Conservation (phyloP, 2,329 filamentous ascomycete genomes). For the Nakataea oryzae region DNA sequence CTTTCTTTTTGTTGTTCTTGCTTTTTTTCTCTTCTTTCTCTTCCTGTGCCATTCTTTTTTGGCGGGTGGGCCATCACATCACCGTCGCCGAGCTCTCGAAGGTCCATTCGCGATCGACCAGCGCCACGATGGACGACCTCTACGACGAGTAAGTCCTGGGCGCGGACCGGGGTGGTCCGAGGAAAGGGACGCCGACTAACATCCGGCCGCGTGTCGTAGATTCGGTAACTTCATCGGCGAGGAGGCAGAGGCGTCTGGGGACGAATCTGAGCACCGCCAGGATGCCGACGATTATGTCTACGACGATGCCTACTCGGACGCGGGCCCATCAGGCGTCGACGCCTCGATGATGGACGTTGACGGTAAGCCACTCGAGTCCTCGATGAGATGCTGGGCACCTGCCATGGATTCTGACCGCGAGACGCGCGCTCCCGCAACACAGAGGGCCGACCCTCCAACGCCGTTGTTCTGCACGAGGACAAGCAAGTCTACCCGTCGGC, state of each 20-base stretch:
- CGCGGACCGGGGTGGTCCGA: background rate
- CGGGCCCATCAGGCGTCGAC: conserved; percentile 52
- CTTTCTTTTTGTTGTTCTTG: no score
- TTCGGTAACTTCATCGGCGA: conserved; percentile 99
- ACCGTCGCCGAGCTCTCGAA: background rate
- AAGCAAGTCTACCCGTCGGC: conserved; percentile 99
- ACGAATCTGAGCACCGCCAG: conserved; percentile 66
- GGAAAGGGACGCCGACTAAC: background rate
- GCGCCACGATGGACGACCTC: conserved; percentile 66
- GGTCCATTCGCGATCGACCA: background rate
- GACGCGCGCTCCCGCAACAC: conserved; percentile 13
- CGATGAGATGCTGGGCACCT: background rate
- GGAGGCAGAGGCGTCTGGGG: conserved; percentile 71
- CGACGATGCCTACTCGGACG: conserved; percentile 59
- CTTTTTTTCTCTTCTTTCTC: background rate
- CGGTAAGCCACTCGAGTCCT: conserved; percentile 33
- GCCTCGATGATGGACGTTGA: conserved; percentile 94
- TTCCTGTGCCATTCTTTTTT: no score
- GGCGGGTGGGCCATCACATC: background rate
- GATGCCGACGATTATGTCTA: conserved; percentile 73
- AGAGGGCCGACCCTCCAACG: conserved; percentile 85
- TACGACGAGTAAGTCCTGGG: conserved; percentile 72
- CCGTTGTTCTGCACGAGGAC: conserved; percentile 96
- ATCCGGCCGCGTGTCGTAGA: conserved; percentile 31
- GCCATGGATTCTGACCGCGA: background rate